These are phyloP conservation scores for Atkinsonella texensis DNA, from an alignment of 2,329 filamentous ascomycete genomes.

Conservation along the genomic window DNA sequence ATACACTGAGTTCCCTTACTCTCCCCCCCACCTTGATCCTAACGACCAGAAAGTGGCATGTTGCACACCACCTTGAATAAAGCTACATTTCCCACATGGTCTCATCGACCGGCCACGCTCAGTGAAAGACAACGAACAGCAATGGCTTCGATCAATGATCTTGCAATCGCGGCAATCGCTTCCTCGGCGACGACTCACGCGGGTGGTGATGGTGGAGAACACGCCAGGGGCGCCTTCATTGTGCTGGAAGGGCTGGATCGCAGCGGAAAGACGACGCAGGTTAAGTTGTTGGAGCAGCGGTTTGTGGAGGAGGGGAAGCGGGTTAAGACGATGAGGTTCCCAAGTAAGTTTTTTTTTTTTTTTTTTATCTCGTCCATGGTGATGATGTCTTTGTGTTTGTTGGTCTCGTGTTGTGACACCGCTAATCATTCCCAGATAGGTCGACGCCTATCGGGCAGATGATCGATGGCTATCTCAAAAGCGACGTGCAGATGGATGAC, in stretches of 20 bases:
- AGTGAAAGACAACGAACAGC: too few relatives aligned
- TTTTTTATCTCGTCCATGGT: neutral
- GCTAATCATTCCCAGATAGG: constrained; percentile 43
- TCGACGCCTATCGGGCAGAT: constrained; percentile 75
- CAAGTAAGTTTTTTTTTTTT: constrained; percentile 34
- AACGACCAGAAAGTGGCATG: too few relatives aligned
- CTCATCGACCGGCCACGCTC: too few relatives aligned
- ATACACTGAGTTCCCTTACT: too few relatives aligned
- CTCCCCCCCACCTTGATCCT: too few relatives aligned
- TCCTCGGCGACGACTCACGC: constrained; percentile 17
- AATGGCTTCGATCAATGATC: constrained; percentile 38
- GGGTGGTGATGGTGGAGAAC: constrained; percentile 2
- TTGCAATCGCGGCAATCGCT: constrained; percentile 35
- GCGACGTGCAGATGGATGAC: constrained; percentile 63
- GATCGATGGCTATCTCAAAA: constrained; percentile 73
- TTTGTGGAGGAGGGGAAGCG: constrained; percentile 35
- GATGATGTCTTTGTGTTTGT: too few relatives aligned
- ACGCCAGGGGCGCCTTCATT: constrained; percentile 55
- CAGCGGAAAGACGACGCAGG: constrained; percentile 88
- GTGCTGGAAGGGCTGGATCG: constrained; percentile 83
- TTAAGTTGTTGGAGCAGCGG: constrained; percentile 50
- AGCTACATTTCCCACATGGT: too few relatives aligned
- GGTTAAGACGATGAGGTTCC: constrained; percentile 45
- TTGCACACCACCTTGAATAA: too few relatives aligned
- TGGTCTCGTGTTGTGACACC: neutral